Base-by-base conservation (phyloP, 2,329 filamentous ascomycete genomes). In the Alternaria metachromatica region DNA sequence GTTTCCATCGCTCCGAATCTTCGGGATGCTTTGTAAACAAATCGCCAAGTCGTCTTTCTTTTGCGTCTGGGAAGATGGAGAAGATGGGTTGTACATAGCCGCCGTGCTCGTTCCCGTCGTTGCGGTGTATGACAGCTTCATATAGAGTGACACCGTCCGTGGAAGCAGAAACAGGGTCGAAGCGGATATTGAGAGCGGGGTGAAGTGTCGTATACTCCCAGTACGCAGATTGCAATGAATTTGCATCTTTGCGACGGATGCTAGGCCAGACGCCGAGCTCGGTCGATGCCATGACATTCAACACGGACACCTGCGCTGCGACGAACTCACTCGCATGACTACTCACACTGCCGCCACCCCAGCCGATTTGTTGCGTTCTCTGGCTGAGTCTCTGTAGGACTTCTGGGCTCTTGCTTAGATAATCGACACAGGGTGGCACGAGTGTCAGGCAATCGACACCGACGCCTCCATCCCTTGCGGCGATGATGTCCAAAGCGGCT, bases 31-130 rank as follows among this genome's bases (percentile, higher is more conserved):
- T 60, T 11, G 58, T 44, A 23, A 66, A 74, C 11, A 74, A 45
- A 57, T 75, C 72, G 23, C 70, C 67, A 1, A 65, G 60, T 3
- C 45, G 26, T 23, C 53, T 70, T 51, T 73, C 71, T n/a, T 57
- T 37, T 3, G 55, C 20, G 6, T 68, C 60, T 6, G 67, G 58
- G 33, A 64, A 65, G 11, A 72, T 56, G n/a, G 56, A 64, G 58
- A 75, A 75, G 12, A 71, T 37, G 18, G 71, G 63, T 37, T 73
- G 71, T 10, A 65, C 55, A 6, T 61, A 65, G 23, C 51, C 63
- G 15, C 54, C 58, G n/a, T 58, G 55, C 11, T 45, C 41, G 9
- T 48, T 44, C 8, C 61, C 63, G 7, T 50, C 20, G 30, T 70
- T 67, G 6, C 62, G 60, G 2, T 58, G 45, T n/a, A 73, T 53